phyloP scores from a whole-genome alignment of 441 rosid genomes.

The Aleurites moluccanus region DNA sequence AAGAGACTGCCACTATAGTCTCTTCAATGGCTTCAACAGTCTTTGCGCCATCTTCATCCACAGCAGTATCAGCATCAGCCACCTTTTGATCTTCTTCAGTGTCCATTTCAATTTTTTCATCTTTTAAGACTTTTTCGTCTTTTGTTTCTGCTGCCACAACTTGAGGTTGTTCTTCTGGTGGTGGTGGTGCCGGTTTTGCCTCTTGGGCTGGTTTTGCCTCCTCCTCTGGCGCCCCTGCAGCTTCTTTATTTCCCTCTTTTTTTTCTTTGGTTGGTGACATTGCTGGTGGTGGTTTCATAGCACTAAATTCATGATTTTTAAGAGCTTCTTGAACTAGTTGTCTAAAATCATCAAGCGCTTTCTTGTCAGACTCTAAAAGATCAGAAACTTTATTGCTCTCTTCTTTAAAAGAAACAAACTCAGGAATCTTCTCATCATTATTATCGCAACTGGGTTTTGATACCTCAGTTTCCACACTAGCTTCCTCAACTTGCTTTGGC shows the following conservation, averaged over 20 bases:
- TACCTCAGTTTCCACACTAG: slow-evolving; percentile 1
- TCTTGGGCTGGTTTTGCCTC: slow-evolving; percentile 19
- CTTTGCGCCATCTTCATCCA: slow-evolving; percentile 59
- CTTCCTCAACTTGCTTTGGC: slow-evolving; percentile 20
- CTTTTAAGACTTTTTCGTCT: slow-evolving; percentile 9
- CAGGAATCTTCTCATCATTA: slow-evolving; percentile 39
- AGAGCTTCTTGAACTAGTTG: slow-evolving; percentile 58
- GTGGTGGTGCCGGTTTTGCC: slow-evolving; percentile 17
- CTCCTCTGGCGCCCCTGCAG: slow-evolving; percentile 15
- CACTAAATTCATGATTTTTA: slow-evolving; percentile 40
- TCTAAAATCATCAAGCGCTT: slow-evolving; percentile 59
- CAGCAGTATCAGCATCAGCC: slow-evolving; percentile 19
- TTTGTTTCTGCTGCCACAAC: slow-evolving; percentile 23
- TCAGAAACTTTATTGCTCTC: slow-evolving; percentile 67
- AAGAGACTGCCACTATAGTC: slow-evolving; percentile 53
- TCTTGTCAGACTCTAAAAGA: slow-evolving; percentile 60
- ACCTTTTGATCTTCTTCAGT: slow-evolving; percentile 24
- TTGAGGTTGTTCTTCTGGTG: slow-evolving; percentile 14
- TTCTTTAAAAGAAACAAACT: slow-evolving; percentile 61
- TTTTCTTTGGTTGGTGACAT: slow-evolving; percentile 28
- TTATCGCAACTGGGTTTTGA: slow-evolving; percentile 18
- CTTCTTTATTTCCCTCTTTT: slow-evolving; percentile 14
- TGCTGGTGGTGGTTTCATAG: not conserved
- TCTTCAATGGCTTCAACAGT: slow-evolving; percentile 72
- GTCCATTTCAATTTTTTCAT: slow-evolving; percentile 28